Evolutionary conservation across 164 flowering plant genomes (phyloP), one percentile per base, ranked within the genome.

Genomic region (Malania oleifera): DNA sequence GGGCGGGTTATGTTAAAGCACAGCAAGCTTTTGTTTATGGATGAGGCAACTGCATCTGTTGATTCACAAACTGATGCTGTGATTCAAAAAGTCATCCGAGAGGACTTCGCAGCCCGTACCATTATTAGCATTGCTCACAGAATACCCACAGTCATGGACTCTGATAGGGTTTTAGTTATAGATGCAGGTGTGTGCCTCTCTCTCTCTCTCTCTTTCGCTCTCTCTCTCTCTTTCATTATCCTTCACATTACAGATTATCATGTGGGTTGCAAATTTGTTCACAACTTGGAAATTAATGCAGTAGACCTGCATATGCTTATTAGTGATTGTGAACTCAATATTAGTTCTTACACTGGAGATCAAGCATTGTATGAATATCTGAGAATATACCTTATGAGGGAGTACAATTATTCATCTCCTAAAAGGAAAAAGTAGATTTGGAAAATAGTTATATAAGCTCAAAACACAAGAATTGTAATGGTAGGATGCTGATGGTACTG

Each of bases 81-180:
- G 4, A 90, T 95, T 56, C 99, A 95, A 62, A 83, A 60, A 71
- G 86, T 91, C 62, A 86, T 95, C 44, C 51, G 97, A n/a, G 96
- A 90, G 67, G 99, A 91, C 56, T 93, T 93, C 58, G 67, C 77
- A 0, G 60, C 77, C 2, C 82, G 99, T 60, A 95, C 99, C 4
- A 95, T 95, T 10, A 90, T 95, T 70, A 88, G 96, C 82, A 91
- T 95, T 72, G 99, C 99, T 58, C 99, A 95, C 65, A 82, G 96
- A 65, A 95, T 95, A 61, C 99, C 97, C 18, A 95, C 97, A 1
- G 99, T 91, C 59, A 95, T 95, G 97, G 99, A 95, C 68, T 88
- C 96, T 47, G 82, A 95, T 44, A 61, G 93, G 43, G 99, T 95
- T 22, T 62, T 95, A 18, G 99, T 95, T 34, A 66, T 95, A n/a